These are phyloP conservation scores for Cladosporium sp. DNA, from an alignment of 2,329 filamentous ascomycete species.

Conservation along the genomic window DNA sequence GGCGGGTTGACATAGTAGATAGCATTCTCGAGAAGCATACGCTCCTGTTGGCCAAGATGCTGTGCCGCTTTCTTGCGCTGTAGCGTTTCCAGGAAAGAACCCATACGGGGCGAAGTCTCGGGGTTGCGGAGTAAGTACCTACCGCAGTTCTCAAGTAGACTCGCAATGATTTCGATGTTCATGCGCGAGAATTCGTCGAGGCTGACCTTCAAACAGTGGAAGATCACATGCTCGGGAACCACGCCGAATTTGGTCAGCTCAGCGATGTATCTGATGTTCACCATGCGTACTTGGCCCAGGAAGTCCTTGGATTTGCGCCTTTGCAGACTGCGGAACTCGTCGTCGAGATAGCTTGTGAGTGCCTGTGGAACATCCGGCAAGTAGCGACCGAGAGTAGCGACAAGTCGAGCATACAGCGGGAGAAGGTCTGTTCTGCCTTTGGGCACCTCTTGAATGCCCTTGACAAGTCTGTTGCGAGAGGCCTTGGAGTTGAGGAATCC, in stretches of 20 bases:
- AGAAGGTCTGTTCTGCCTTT: conserved; percentile 91
- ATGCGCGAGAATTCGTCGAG: conserved; percentile 96
- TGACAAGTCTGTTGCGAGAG: conserved; percentile 89
- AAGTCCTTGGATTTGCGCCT: conserved; percentile 98
- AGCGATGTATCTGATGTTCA: conserved; percentile 95
- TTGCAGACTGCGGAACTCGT: conserved; percentile 94
- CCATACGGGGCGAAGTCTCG: conserved; percentile 91
- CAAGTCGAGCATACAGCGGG: conserved; percentile 86
- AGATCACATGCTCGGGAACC: conserved; percentile 97
- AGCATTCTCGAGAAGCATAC: conserved; percentile 97
- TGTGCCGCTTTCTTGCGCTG: conserved; percentile 95
- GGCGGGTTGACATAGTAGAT: conserved; percentile 98
- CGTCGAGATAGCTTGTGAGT: conserved; percentile 87
- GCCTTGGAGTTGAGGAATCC: conserved; percentile 99
- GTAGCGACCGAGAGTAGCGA: conserved; percentile 90
- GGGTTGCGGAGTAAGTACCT: conserved; percentile 90
- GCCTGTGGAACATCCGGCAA: conserved; percentile 93
- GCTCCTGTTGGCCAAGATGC: conserved; percentile 91
- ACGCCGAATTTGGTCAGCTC: conserved; percentile 98
- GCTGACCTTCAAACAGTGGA: conserved; percentile 97
- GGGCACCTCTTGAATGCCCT: conserved; percentile 89
- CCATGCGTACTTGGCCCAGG: conserved; percentile 85
- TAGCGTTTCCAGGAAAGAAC: conserved; percentile 88
- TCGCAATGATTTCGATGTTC: conserved; percentile 99
- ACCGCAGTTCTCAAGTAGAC: conserved; percentile 93